Base-by-base conservation (phyloP, 441 rosid genomes). In the Adansonia gregorii region DNA sequence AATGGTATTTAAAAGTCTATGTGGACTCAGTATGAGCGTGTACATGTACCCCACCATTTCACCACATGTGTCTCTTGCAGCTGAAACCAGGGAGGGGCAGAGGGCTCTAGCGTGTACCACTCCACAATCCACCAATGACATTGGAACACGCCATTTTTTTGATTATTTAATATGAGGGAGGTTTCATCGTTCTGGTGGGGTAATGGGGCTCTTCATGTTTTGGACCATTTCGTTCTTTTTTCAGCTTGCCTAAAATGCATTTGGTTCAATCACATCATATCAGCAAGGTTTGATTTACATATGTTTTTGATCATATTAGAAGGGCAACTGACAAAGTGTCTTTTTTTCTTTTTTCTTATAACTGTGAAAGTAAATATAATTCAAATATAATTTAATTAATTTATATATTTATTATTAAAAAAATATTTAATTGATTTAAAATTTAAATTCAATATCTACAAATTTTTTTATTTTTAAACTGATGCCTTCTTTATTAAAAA, bases 1-100 rank as follows among this genome's bases (percentile, higher is more conserved):
- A 31, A 8, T 14, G 19, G 39, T 14, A 49, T 51, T 35, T 70
- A 51, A 51, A 11, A 6, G n/a, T 65, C 49, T 65, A n/a, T 69
- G 59, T 51, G 60, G 74, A 24, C 45, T 71, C 22, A 24, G 27
- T 24, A 55, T 9, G 63, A 31, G 63, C 3, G 6, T 8, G 11
- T 51, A 52, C 46, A 71, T 52, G 48, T 72, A 35, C 75, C 73
- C 72, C 19, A 17, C 74, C 75, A 54, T 24, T n/a, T 48, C 24
- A 8, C 46, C 60, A 71, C 46, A 0, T 15, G 8, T 49, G 8
- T 15, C 10, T 68, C 15, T 70, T 14, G 8, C 73, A 69, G 20
- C 41, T 48, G 71, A 31, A 19, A 24, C n/a, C 6, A 27, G 24
- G 19, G 4, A 2, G 15, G 14, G 67, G 43, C 14, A 61, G 43